These are phyloP conservation scores for Erythrobasidium yunnanense DNA, from an alignment of 768 basidiomycete genomes.

Conservation along the genomic window DNA sequence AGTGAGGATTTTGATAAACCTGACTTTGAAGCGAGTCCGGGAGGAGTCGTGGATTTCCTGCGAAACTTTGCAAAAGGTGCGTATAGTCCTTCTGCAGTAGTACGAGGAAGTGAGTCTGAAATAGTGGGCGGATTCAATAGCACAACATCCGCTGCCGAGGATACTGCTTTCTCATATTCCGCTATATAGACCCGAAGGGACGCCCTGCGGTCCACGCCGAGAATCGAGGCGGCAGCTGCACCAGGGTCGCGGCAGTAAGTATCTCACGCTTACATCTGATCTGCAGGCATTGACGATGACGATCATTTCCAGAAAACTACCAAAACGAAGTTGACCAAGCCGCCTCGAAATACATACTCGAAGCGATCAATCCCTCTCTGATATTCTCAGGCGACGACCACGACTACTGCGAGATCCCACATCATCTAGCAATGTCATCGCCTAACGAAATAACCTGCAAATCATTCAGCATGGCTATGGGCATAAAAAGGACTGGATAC, in stretches of 20 bases:
- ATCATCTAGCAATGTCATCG: constrained; percentile 42
- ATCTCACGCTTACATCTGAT: constrained; percentile 38
- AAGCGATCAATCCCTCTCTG: constrained; percentile 54
- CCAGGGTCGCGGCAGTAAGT: constrained; percentile 64
- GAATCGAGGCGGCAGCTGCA: constrained; percentile 60
- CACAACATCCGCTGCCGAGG: constrained; percentile 45
- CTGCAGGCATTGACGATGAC: background rate
- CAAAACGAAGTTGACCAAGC: constrained; percentile 62
- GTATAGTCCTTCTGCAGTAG: constrained; percentile 29
- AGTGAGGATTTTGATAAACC: background rate
- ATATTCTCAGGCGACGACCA: constrained; percentile 90
- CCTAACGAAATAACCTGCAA: constrained; percentile 75
- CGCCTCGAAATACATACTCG: constrained; percentile 57
- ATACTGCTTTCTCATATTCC: constrained; percentile 80
- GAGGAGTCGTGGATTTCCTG: constrained; percentile 47
- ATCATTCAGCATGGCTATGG: constrained; percentile 81
- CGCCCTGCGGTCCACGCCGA: constrained; percentile 63
- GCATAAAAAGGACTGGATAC: constrained; percentile 71
- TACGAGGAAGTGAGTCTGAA: background rate
- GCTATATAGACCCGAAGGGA: constrained; percentile 58
- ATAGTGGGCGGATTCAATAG: constrained; percentile 31
- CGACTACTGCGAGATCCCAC: constrained; percentile 79
- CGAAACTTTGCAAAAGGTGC: constrained; percentile 46
- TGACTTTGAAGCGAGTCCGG: background rate
- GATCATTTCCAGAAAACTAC: constrained; percentile 43